phyloP scores from a whole-genome alignment of 2,329 filamentous ascomycete genomes.

The Immersiporthe knoxdaviesiana region DNA sequence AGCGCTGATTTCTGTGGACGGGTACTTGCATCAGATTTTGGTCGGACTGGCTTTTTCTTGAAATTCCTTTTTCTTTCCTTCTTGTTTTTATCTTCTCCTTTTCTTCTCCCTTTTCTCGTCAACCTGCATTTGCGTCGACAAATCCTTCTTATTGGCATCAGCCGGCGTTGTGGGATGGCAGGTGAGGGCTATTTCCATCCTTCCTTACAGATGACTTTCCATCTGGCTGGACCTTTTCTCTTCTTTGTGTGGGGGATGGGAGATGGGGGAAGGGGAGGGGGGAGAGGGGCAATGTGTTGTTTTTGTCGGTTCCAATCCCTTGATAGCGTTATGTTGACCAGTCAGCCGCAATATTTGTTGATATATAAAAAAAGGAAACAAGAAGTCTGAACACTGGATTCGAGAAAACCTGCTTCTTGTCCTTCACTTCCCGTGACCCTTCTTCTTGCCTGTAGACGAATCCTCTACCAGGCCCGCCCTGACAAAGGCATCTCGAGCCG shows the following conservation, averaged over 20 bases:
- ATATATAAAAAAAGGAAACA: background rate
- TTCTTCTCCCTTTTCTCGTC: background rate
- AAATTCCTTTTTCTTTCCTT: background rate
- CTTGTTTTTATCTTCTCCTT: background rate
- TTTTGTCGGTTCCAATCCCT: background rate
- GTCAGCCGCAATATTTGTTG: background rate
- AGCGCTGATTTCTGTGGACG: background rate
- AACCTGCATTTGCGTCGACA: constrained; percentile 4
- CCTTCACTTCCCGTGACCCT: constrained; percentile 40
- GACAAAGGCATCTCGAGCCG: constrained; percentile 82
- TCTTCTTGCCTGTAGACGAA: constrained; percentile 48
- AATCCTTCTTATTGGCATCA: constrained; percentile 8
- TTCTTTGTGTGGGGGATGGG: background rate
- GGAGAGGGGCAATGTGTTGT: too few species aligned
- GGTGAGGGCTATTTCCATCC: background rate
- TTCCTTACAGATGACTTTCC: background rate
- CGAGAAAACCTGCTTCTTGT: background rate
- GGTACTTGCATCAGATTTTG: background rate
- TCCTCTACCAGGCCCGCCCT: constrained; percentile 71
- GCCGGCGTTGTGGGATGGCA: constrained; percentile 18
- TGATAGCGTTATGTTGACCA: background rate
- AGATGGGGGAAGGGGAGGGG: too few species aligned
- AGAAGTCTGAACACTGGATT: background rate
- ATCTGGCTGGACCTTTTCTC: background rate
- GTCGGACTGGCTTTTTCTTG: background rate